Evolutionary conservation across 75 land plant species (phyloP).

Genomic region (Cunninghamia lanceolata): DNA sequence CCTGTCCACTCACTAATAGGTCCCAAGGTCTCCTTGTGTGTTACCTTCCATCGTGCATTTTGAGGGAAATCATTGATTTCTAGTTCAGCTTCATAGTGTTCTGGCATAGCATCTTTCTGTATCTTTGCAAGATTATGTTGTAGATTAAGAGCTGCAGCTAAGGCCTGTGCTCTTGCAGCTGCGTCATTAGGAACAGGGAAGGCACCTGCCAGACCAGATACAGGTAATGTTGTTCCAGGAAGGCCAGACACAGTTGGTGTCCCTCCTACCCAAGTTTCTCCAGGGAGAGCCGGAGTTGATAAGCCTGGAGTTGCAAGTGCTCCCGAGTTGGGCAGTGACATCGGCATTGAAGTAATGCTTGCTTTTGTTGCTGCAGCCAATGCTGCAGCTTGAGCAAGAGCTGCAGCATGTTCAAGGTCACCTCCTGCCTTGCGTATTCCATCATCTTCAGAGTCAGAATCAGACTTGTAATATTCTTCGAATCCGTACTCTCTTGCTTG

Average conservation of each 20-base stretch:
- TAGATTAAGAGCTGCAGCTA: slow-evolving; percentile 36
- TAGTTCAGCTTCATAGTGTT: slow-evolving; percentile 91
- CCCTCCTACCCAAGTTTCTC: not conserved
- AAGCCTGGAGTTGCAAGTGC: slow-evolving; percentile 33
- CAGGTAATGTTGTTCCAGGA: not conserved
- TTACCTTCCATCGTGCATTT: too few species aligned
- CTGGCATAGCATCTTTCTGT: slow-evolving; percentile 76
- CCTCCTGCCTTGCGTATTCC: slow-evolving; percentile 87
- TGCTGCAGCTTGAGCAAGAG: slow-evolving; percentile 64
- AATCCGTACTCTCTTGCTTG: slow-evolving; percentile 97
- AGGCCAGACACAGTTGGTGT: not conserved
- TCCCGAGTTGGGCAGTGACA: slow-evolving; percentile 20
- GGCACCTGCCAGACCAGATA: not conserved
- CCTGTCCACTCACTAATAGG: slow-evolving; percentile 94
- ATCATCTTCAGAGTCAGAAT: slow-evolving; percentile 89
- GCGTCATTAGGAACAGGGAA: slow-evolving; percentile 23
- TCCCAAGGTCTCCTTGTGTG: too few species aligned
- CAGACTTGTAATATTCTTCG: slow-evolving; percentile 86
- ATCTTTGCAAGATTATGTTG: slow-evolving; percentile 84
- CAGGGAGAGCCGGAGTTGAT: slow-evolving; percentile 23
- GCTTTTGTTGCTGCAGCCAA: slow-evolving; percentile 62
- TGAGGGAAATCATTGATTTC: too few species aligned
- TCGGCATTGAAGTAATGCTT: slow-evolving; percentile 27
- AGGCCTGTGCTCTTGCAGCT: slow-evolving; percentile 48
- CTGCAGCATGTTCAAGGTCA: slow-evolving; percentile 66